Base-by-base conservation (phyloP, 2,329 filamentous ascomycete genomes). In the Aurifilum marmelostoma region DNA sequence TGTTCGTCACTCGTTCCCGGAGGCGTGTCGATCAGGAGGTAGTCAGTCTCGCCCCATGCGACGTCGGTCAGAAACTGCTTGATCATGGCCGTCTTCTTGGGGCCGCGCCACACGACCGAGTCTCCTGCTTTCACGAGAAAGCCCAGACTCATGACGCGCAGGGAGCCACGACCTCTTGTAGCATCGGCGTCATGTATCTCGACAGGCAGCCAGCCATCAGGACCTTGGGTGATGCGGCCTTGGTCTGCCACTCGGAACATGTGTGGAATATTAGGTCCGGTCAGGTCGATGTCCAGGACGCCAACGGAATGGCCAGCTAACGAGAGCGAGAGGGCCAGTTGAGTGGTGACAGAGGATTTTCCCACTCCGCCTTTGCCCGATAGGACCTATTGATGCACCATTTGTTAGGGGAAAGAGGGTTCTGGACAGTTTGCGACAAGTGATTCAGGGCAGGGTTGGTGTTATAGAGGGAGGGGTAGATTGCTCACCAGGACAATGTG, bases 61-160 rank as follows among this genome's bases (percentile, higher is more conserved):
- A 97, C 94, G 76, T 97, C 94, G 1, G 92, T 91, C 37, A 99
- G 84, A 77, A 99, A 99, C 79, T 99, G 96, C 54, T 94, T 89
- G 69, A 99, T 93, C 96, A 99, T 99, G 64, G 96, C 96, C 5
- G 96, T 99, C 83, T 99, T 99, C 82, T 99, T 99, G 2, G 96
- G 96, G 0, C 96, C 96, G 66, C 96, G 89, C 96, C 96, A 99
- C 52, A 99, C 96, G 0, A 99, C 94, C 0, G 96, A 95, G 75
- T 97, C 94, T 71, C 92, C 92, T 74, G 95, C 85, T 71, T 89
- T 88, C 7, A 99, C 86, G 8, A 99, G 86, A 75, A 99, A 98
- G 2, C 94, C 96, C 1, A 99, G 84, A 67, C 93, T 97, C 92
- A 98, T 97, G 79, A 93, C 96, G 71, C 89, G 87, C 12, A 95